phyloP scores from a whole-genome alignment of 1,139 yeast species.

The Lodderomyces parapsilosis region DNA sequence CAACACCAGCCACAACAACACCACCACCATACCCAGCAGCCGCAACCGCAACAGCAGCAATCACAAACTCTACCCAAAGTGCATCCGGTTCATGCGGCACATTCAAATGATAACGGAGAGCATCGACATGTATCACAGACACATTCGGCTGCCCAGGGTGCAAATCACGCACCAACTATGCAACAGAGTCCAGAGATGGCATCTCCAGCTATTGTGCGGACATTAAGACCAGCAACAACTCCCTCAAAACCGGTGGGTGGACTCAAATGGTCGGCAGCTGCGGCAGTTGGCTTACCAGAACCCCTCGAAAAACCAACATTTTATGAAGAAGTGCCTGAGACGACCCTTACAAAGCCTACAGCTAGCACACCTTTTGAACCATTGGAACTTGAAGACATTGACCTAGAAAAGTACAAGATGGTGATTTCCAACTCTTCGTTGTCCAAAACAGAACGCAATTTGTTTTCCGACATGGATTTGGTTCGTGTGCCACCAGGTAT shows the following conservation, averaged over 20 bases:
- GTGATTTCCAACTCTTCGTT: conserved; percentile 34
- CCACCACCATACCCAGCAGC: conserved; percentile 2
- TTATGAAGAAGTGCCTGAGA: conserved; percentile 3
- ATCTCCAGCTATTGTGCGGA: conserved; percentile 40
- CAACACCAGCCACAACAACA: conserved; percentile 4
- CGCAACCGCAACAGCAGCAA: too few relatives aligned
- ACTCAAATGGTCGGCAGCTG: conserved; percentile 70
- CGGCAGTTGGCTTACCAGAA: conserved; percentile 32
- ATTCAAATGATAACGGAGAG: not conserved
- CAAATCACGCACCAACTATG: conserved; percentile 5
- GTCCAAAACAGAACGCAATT: conserved; percentile 30
- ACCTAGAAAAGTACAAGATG: conserved; percentile 15
- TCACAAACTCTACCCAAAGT: not conserved
- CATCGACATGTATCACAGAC: conserved; percentile 4
- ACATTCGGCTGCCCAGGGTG: not conserved
- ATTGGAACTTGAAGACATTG: conserved; percentile 9
- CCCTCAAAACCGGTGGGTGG: conserved; percentile 66
- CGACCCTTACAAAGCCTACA: conserved; percentile 1
- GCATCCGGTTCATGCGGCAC: conserved; percentile 1
- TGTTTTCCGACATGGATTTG: conserved; percentile 42
- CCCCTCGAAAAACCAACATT: conserved; percentile 3
- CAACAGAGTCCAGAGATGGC: conserved; percentile 21
- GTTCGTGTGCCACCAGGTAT: conserved; percentile 68
- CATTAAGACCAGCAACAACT: conserved; percentile 65
- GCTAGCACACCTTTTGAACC: conserved; percentile 4